Base-by-base conservation (phyloP, 2,329 filamentous ascomycete species). In the Penicillium oxalicum region DNA sequence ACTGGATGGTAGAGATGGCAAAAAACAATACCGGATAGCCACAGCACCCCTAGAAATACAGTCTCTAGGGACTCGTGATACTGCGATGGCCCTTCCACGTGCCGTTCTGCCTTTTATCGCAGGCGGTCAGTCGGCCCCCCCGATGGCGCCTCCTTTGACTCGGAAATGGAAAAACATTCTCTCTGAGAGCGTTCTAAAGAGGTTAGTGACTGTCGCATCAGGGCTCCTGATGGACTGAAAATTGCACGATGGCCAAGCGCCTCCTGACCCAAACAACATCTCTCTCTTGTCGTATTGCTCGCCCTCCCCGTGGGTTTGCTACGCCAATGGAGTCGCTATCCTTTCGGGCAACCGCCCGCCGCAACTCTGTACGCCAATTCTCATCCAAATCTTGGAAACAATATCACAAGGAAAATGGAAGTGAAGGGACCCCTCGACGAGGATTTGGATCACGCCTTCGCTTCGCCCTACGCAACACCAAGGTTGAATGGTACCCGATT, bases 401-500 rank as follows among this genome's bases (percentile, higher is more conserved):
- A 47, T 68, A 73, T 49, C 61, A 72, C 40, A 63, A 69, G 38
- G 68, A 74, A 52, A 57, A 70, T 43, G 64, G 71, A 41, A 40
- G 61, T 9, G 54, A 59, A 46, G 51, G 54, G 28, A 52, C 57
- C 2, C 44, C 51, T 44, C 73, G 74, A 57, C 73, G 77, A 51
- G 77, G 77, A n/a, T 84, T 83, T 61, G 63, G 75, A 47, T 76
- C 77, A 34, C 71, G 81, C 54, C 68, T 84, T 44, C 72, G 78
- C 35, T 75, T 75, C 45, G 82, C 83, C 34, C 75, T 84, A 57
- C 72, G 75, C 35, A 75, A 78, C 35, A 87, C 84, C 32, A 84
- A 80, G 68, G 78, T 93, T 53, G 82, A 87, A 74, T 96, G 91
- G 91, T 88, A 90, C 69, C 88, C 87, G 40, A 95, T 96, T 58